Percentiles rank a stretch among this genome's conserved stretches.
Conservation (phyloP, 1,284 basidiomycete species). For the Moesziomyces sp. region DNA sequence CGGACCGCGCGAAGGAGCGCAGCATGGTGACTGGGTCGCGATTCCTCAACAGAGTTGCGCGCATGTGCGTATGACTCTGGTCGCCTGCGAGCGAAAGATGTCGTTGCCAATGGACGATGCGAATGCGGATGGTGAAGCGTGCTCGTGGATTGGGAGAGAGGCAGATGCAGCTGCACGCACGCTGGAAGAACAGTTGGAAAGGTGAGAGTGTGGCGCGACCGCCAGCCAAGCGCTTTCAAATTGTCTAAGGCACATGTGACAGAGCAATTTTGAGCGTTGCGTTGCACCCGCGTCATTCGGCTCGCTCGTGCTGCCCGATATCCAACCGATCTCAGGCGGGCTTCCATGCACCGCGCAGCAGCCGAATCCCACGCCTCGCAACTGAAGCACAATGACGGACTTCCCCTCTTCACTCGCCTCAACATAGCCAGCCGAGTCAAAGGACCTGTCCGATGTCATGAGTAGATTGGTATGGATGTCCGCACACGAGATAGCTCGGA, state of each 20-base stretch:
- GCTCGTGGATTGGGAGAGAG: neutral
- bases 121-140: neutral
- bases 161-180: neutral
- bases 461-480: too few relatives aligned
- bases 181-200: neutral
- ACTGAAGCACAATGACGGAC: too few relatives aligned
- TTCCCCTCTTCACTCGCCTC: too few relatives aligned
- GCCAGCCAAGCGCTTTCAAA: neutral
- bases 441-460: too few relatives aligned
- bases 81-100: neutral
- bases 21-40: constrained; percentile 16
- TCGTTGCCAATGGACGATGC: neutral
- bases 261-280: neutral
- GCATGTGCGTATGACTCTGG: constrained; percentile 9
- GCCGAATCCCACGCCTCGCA: too few relatives aligned
- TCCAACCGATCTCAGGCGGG: too few relatives aligned
- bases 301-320: neutral
- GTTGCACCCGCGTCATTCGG: neutral
- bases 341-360: too few relatives aligned
- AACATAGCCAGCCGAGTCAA: too few relatives aligned
- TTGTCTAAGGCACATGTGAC: neutral
- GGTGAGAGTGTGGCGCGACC: neutral
- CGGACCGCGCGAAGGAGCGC: constrained; percentile 7
- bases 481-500: too few relatives aligned
- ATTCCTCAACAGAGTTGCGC: constrained; percentile 20